These are phyloP conservation scores for Oehlia diaphana DNA, from an alignment of 192 early-diverging fungal genomes.

Conservation along the genomic window DNA sequence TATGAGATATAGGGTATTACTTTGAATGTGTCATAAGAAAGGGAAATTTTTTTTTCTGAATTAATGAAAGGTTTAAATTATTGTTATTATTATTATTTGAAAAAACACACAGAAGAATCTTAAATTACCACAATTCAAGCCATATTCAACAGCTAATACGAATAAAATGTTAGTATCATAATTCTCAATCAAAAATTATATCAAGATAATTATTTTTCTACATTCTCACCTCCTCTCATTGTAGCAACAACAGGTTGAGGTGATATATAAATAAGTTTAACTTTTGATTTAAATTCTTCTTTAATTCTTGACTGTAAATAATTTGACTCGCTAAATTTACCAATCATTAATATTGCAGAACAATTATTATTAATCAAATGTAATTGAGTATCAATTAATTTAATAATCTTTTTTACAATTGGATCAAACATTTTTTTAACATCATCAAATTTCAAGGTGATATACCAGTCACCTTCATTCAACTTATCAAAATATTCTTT, in stretches of 20 bases:
- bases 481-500: not conserved
- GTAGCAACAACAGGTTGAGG: constrained; percentile 52
- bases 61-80: no score
- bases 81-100: no score
- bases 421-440: constrained; percentile 47
- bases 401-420: constrained; percentile 49
- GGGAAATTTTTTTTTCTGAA: no score
- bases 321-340: constrained; percentile 56
- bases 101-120: no score
- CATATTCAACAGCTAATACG: constrained; percentile 43
- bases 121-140: not conserved
- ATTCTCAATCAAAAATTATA: not conserved
- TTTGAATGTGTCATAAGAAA: no score
- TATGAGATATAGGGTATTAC: no score
- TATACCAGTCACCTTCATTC: not conserved
- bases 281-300: constrained; percentile 48
- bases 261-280: constrained; percentile 49
- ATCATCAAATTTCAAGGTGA: not conserved
- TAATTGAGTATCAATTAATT: constrained; percentile 52
- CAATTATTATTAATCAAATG: constrained; percentile 37
- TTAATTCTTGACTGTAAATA: constrained; percentile 54
- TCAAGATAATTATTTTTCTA: not conserved
- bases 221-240: constrained; percentile 40
- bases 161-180: not conserved
- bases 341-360: constrained; percentile 53